These are phyloP conservation scores for Lolium rigidum DNA, from an alignment of 176 grass and related monocot genomes.

Conservation along the genomic window DNA sequence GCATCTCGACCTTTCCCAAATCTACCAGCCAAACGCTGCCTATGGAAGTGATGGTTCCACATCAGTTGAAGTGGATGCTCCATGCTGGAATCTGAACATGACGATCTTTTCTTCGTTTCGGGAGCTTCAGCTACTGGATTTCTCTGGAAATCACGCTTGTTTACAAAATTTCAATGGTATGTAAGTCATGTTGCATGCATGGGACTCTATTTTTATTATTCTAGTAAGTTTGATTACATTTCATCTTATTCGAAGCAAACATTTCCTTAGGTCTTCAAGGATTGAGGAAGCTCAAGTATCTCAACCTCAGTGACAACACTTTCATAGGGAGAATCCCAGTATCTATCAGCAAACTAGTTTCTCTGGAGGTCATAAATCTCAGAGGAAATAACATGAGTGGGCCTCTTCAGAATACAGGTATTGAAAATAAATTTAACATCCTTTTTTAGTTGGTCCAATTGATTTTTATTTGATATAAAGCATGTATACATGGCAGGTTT, in stretches of 20 bases:
- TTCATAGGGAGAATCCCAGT: not conserved
- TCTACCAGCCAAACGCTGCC: not conserved
- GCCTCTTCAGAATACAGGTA: constrained; percentile 14
- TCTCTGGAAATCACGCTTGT: not conserved
- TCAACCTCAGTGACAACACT: not conserved
- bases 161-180: constrained; percentile 3
- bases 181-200: not conserved
- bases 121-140: constrained; percentile 14
- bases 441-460: not conserved
- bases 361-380: no score
- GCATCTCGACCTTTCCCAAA: not conserved
- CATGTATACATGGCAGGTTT: constrained; percentile 4
- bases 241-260: not conserved
- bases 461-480: no score
- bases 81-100: constrained; percentile 7
- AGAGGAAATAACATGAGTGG: not conserved
- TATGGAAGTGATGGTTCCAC: not conserved
- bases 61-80: not conserved
- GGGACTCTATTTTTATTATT: not conserved
- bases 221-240: not conserved
- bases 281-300: constrained; percentile 21
- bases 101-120: not conserved
- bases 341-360: not conserved
- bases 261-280: not conserved
- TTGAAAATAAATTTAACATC: not conserved